phyloP scores from a whole-genome alignment of 2,329 filamentous ascomycete genomes.

The Cryoendolithus antarcticus region DNA sequence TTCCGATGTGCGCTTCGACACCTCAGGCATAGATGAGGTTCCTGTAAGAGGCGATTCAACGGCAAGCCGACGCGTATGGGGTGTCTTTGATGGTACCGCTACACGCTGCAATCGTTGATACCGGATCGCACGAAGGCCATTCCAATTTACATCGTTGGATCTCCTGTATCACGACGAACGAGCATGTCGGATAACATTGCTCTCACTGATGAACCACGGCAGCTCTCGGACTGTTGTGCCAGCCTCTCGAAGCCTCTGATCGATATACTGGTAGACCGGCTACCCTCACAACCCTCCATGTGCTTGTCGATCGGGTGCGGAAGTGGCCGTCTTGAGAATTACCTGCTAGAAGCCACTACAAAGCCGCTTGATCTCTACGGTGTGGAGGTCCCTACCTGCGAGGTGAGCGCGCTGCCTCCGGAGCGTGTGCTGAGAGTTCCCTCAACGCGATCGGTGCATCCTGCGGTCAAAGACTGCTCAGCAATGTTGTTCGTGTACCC shows the following conservation, averaged over 20 bases:
- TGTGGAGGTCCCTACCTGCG: constrained; percentile 35
- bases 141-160: constrained; percentile 4
- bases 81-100: background rate
- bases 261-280: constrained; percentile 6
- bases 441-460: constrained; percentile 32
- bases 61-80: background rate
- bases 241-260: constrained; percentile 14
- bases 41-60: background rate
- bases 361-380: constrained; percentile 27
- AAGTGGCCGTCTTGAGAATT: constrained; percentile 37
- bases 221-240: constrained; percentile 15
- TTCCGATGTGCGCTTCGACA: too few relatives aligned
- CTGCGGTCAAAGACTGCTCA: constrained; percentile 28
- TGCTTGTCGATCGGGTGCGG: constrained; percentile 36
- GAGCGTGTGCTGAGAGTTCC: constrained; percentile 30
- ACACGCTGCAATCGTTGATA: constrained; percentile 1
- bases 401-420: constrained; percentile 34
- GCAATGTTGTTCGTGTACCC: constrained; percentile 45
- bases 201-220: constrained; percentile 9
- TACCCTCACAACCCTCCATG: constrained; percentile 11
- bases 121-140: constrained; percentile 1
- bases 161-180: constrained; percentile 11
- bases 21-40: too few relatives aligned
- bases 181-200: constrained; percentile 1
- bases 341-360: constrained; percentile 24